Evolutionary conservation across 78 protist species (phyloP).

Genomic region (Dictyostelium intermedium): DNA sequence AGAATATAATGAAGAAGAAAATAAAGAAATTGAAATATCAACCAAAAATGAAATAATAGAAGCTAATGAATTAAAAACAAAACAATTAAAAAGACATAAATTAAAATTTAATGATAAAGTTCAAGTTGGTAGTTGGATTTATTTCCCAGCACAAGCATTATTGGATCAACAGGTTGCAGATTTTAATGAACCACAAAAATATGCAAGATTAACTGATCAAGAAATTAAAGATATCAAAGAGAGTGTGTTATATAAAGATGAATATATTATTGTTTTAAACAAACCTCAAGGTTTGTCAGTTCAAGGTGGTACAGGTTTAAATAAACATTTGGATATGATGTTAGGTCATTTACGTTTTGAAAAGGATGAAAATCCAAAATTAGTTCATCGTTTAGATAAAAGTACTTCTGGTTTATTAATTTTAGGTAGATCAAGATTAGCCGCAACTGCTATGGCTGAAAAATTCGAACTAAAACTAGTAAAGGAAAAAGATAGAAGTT

Average conservation of each 20-base stretch:
- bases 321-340: slow-evolving; percentile 75
- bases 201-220: slow-evolving; percentile 6
- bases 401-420: slow-evolving; percentile 69
- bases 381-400: slow-evolving; percentile 40
- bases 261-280: slow-evolving; percentile 36
- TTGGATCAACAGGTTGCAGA: slow-evolving; percentile 40
- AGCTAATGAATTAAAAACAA: too few relatives aligned
- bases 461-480: slow-evolving; percentile 41
- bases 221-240: slow-evolving; percentile 42
- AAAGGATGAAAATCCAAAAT: slow-evolving; percentile 23
- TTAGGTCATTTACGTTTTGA: slow-evolving; percentile 58
- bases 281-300: slow-evolving; percentile 79
- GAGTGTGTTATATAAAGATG: slow-evolving; percentile 40
- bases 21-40: background rate
- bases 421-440: slow-evolving; percentile 51
- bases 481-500: background rate
- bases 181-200: slow-evolving; percentile 25
- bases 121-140: slow-evolving; percentile 25
- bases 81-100: background rate
- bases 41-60: background rate
- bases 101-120: background rate
- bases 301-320: slow-evolving; percentile 81
- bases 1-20: background rate
- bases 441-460: slow-evolving; percentile 48
- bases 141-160: background rate